phyloP scores from a whole-genome alignment of 2,329 filamentous ascomycete genomes.

The Fusarium ramigenum region DNA sequence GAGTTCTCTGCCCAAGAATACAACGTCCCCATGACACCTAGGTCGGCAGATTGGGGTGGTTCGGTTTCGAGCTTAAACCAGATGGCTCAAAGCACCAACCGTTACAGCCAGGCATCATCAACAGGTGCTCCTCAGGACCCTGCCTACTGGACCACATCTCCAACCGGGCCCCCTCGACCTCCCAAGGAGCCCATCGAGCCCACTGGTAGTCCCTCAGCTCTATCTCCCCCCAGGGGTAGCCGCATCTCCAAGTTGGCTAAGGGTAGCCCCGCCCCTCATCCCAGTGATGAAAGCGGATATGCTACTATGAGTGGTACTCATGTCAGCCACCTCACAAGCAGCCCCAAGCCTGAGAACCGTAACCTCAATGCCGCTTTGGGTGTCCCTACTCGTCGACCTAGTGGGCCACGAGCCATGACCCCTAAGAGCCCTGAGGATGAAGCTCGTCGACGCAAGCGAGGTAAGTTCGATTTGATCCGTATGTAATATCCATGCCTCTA shows the following conservation, averaged over 20 bases:
- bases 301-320: constrained; percentile 58
- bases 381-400: constrained; percentile 63
- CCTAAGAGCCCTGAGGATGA: constrained; percentile 62
- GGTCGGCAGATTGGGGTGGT: constrained; percentile 69
- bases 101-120: constrained; percentile 59
- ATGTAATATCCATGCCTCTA: neutral
- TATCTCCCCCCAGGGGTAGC: constrained; percentile 58
- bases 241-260: constrained; percentile 63
- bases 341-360: constrained; percentile 65
- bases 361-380: constrained; percentile 65
- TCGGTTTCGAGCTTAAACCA: constrained; percentile 68
- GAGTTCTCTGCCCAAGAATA: constrained; percentile 78
- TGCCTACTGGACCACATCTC: constrained; percentile 58
- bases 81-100: constrained; percentile 57
- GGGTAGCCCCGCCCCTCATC: constrained; percentile 65
- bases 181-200: constrained; percentile 69
- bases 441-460: constrained; percentile 64
- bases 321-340: constrained; percentile 62
- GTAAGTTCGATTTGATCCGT: constrained; percentile 49
- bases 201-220: constrained; percentile 50
- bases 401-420: constrained; percentile 69
- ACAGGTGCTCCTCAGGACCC: constrained; percentile 44
- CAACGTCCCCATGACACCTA: constrained; percentile 67
- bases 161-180: constrained; percentile 62
- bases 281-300: constrained; percentile 64